Base-by-base conservation (phyloP, 257 asterid genomes). In the Thymus quinquecostatus region DNA sequence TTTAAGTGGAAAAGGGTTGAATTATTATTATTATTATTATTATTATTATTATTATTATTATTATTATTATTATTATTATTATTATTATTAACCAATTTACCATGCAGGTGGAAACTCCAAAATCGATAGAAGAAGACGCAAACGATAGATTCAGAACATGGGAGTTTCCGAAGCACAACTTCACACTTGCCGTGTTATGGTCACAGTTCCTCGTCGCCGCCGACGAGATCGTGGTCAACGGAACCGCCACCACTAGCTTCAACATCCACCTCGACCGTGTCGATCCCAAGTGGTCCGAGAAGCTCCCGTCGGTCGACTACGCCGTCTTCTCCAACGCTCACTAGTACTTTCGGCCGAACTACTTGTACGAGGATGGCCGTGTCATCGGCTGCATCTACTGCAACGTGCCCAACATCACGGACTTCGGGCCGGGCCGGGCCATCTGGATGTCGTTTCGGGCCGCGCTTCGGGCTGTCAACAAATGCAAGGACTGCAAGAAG, bases 321-420 rank as follows among this genome's bases (percentile, higher is more conserved):
- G 85, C 77, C 0, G 34, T 87, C 27, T 77, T 87, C 79, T 85
- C 88, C 8, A 81, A 49, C 29, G 90, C 73, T 33, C 88, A 79
- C 59, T 87, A 88, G 90, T 83, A 83, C 43, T 66, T 75, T 64
- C 72, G 90, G 27, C 77, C 55, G 7, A 76, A 81, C 82, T 68
- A 56, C 55, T 41, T 87, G 1, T 79, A 87, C 79, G 80, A 81
- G 74, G 65, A 38, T 0, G 79, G 74, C 45, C 65, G 60, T 0
- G 69, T 82, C 57, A 13, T 78, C 48, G 92, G 92, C 40, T 86
- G 92, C 53, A 71, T 82, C 1, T 81, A 80, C 53, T 86, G 87
- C 75, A 59, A 58, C 11, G 60, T 3, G 0, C 85, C 83, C 3
- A 74, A 80, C 11, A 43, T 68, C 2, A 70, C 78, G 2, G 69